Conservation (phyloP, 345 rosid species). For the Brassica rapa region DNA sequence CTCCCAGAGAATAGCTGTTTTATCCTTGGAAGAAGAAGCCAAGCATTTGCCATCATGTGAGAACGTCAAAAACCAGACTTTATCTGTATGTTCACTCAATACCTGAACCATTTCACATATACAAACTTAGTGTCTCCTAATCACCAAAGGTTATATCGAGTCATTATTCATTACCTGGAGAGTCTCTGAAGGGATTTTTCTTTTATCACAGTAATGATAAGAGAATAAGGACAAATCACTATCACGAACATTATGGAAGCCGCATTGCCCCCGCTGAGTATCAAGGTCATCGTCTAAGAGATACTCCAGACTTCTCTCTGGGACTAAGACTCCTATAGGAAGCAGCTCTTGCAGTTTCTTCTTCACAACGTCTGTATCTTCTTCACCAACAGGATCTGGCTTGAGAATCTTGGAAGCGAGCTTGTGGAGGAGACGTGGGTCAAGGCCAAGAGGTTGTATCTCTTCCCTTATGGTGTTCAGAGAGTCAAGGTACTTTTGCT, state of each 20-base stretch:
- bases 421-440: background rate
- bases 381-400: background rate
- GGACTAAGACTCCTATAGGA: constrained; percentile 41
- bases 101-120: constrained; percentile 44
- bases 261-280: constrained; percentile 42
- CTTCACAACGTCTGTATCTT: no score
- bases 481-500: background rate
- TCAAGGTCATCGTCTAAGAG: constrained; percentile 46
- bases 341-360: background rate
- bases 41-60: constrained; percentile 61
- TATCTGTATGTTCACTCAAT: constrained; percentile 52
- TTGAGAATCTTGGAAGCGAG: background rate
- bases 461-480: background rate
- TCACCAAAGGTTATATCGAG: background rate
- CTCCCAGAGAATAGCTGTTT: background rate
- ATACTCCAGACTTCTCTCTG: constrained; percentile 54
- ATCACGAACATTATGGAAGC: constrained; percentile 47
- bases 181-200: constrained; percentile 52
- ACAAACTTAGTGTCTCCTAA: background rate
- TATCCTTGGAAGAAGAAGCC: constrained; percentile 51
- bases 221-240: constrained; percentile 51
- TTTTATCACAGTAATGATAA: constrained; percentile 47
- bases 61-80: constrained; percentile 65
- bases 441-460: background rate
- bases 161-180: constrained; percentile 47